These are phyloP conservation scores for Saccharomyces pastorianus DNA, from an alignment of 1,139 yeast species.

Conservation along the genomic window DNA sequence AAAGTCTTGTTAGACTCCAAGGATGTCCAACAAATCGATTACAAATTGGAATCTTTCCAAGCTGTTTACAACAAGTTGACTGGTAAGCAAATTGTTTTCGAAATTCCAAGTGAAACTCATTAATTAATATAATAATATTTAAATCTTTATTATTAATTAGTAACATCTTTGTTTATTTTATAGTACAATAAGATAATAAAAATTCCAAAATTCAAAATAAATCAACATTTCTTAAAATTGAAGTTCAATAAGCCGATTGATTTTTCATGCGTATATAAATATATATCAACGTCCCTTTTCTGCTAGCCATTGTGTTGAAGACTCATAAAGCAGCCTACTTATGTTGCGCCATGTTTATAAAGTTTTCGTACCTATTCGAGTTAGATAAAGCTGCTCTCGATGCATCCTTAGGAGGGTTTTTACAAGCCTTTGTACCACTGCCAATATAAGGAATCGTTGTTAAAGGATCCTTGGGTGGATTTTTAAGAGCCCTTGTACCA, in stretches of 20 bases:
- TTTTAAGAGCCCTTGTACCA: background rate
- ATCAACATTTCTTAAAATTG: background rate
- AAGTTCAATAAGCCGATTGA: background rate
- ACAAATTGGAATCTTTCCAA: constrained; percentile 99
- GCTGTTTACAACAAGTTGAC: constrained; percentile 97
- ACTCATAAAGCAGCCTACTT: background rate
- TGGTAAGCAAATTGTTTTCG: constrained; percentile 98
- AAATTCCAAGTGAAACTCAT: constrained; percentile 79
- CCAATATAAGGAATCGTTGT: background rate
- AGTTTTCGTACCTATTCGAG: constrained; percentile 14
- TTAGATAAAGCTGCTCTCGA: constrained; percentile 3
- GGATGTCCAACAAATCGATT: constrained; percentile 95
- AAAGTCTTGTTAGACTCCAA: constrained; percentile 97
- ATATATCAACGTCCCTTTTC: background rate
- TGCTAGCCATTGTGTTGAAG: background rate
- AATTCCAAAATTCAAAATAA: background rate
- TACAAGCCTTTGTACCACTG: background rate
- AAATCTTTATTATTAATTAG: constrained; percentile 8
- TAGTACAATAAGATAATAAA: background rate
- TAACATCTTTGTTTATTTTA: constrained; percentile 1
- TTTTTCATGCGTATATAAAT: background rate
- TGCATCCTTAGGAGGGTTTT: background rate
- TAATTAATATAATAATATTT: constrained; percentile 30
- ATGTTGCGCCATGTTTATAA: constrained; percentile 15
- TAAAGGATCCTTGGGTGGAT: background rate